These are phyloP conservation scores for Paxillus involutus DNA, from an alignment of 768 basidiomycete genomes.

Conservation along the genomic window DNA sequence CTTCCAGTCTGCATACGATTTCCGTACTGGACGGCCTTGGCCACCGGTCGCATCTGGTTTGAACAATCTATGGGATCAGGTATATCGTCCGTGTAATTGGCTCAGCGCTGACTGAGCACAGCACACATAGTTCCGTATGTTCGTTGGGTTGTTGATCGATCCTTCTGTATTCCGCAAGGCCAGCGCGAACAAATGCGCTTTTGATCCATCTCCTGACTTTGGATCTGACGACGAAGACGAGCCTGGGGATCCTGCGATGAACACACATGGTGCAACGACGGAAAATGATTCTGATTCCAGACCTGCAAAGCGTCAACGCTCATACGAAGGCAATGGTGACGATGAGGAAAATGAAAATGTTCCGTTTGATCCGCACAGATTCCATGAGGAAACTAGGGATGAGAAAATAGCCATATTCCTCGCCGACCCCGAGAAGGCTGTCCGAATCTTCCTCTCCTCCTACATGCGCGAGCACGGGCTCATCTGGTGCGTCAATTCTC, in stretches of 20 bases:
- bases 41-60: slow-evolving; percentile 32
- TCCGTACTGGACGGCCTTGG: slow-evolving; percentile 43
- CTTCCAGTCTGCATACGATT: slow-evolving; percentile 58
- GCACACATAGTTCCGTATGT: slow-evolving; percentile 54
- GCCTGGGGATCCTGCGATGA: slow-evolving; percentile 7
- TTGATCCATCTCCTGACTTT: slow-evolving; percentile 36
- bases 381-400: slow-evolving; percentile 37
- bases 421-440: slow-evolving; percentile 53
- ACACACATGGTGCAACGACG: background rate
- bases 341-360: slow-evolving; percentile 42
- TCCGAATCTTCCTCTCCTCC: slow-evolving; percentile 70
- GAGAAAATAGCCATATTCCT: slow-evolving; percentile 54
- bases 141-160: slow-evolving; percentile 54
- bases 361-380: slow-evolving; percentile 32
- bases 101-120: slow-evolving; percentile 4
- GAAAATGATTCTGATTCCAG: slow-evolving; percentile 1
- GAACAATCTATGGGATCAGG: slow-evolving; percentile 63
- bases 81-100: slow-evolving; percentile 24
- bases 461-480: slow-evolving; percentile 67
- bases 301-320: slow-evolving; percentile 27
- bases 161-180: slow-evolving; percentile 37
- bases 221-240: slow-evolving; percentile 29
- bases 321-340: slow-evolving; percentile 11
- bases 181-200: slow-evolving; percentile 26
- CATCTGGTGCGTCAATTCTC: slow-evolving; percentile 51